A percentile compares a stretch with the other conserved stretches of the same genome.
These are phyloP conservation scores for Didymellaceae sp. DNA, from an alignment of 2,329 filamentous ascomycete genomes.

Conservation along the genomic window DNA sequence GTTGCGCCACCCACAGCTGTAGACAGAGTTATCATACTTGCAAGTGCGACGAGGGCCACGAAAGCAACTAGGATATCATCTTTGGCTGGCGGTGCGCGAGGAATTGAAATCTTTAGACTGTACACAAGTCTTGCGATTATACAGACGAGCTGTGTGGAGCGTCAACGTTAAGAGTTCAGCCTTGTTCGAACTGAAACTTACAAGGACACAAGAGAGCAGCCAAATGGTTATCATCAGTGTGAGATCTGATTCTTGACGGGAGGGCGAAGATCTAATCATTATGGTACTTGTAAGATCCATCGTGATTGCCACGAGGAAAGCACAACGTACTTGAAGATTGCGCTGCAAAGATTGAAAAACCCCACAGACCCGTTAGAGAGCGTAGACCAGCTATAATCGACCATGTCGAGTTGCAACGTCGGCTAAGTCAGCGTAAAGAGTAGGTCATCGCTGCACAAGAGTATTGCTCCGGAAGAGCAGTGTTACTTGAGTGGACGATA, in stretches of 20 bases:
- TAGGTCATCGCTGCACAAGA: not conserved
- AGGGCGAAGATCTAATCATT: not conserved
- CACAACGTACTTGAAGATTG: not conserved
- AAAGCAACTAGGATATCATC: conserved; percentile 32
- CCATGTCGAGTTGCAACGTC: not conserved
- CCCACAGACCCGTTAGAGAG: not conserved
- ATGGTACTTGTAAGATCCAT: not conserved
- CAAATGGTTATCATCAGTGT: not conserved
- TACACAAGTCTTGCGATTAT: conserved; percentile 11
- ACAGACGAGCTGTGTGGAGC: not conserved
- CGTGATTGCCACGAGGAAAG: not conserved
- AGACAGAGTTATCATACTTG: conserved; percentile 30
- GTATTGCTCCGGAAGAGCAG: not conserved
- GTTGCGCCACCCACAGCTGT: conserved; percentile 32
- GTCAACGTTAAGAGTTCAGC: not conserved
- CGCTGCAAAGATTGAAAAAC: not conserved
- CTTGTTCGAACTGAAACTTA: not conserved
- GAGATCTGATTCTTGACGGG: not conserved
- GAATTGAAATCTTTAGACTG: conserved; percentile 21
- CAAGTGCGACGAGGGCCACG: conserved; percentile 30
- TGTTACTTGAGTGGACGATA: not conserved
- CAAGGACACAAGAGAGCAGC: not conserved
- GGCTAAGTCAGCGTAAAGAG: not conserved
- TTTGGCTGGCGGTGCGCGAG: conserved; percentile 13
- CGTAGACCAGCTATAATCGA: not conserved